Evolutionary conservation across 78 protist genomes (phyloP).

Genomic region (Dictyostelium capitatum): DNA sequence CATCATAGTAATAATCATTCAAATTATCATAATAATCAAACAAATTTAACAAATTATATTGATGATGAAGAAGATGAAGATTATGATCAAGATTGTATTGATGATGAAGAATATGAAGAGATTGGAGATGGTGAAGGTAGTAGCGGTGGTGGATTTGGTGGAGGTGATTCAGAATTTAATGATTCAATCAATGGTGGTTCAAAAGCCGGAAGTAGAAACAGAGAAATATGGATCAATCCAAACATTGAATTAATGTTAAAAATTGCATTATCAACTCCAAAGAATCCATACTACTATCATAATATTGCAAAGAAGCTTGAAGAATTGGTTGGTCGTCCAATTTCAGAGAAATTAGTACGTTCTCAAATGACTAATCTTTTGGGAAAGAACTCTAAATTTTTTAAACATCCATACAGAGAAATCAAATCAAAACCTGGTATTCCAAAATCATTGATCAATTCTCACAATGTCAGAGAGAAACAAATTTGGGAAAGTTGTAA

Average conservation of each 20-base stretch:
- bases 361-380: slow-evolving; percentile 14
- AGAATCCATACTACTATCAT: slow-evolving; percentile 4
- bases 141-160: slow-evolving; percentile 4
- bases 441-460: slow-evolving; percentile 10
- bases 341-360: slow-evolving; percentile 21
- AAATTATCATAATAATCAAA: background rate
- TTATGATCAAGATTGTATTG: background rate
- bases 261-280: background rate
- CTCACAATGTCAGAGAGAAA: slow-evolving; percentile 1
- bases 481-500: slow-evolving; percentile 30
- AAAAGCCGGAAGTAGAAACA: slow-evolving; percentile 18
- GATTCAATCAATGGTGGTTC: background rate
- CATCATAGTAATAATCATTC: background rate
- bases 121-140: slow-evolving; percentile 5
- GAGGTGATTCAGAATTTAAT: slow-evolving; percentile 7
- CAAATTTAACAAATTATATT: background rate
- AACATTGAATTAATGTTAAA: slow-evolving; percentile 7
- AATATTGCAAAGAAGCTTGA: background rate
- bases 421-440: slow-evolving; percentile 19
- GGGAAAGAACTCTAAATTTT: slow-evolving; percentile 5
- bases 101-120: slow-evolving; percentile 10
- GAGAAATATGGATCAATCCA: slow-evolving; percentile 21
- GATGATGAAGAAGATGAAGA: background rate
- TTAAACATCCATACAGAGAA: slow-evolving; percentile 22
- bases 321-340: background rate